phyloP scores from a whole-genome alignment of 1,139 yeast genomes.

The Arxiozyma slooffiae region DNA sequence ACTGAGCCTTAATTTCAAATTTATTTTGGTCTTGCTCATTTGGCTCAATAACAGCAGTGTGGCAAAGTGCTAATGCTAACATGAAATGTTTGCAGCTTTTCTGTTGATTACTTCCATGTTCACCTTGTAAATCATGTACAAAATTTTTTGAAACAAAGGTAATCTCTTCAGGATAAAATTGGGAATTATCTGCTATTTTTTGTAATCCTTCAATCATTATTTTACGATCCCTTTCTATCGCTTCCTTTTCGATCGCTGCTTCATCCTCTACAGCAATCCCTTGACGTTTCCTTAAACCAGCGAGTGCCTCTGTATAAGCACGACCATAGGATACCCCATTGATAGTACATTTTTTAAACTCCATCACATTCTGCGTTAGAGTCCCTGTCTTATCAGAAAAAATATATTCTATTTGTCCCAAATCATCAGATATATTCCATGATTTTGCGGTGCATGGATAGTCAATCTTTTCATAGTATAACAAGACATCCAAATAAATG shows the following conservation, averaged over 20 bases:
- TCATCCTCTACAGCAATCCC: slow-evolving; percentile 74
- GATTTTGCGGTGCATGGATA: slow-evolving; percentile 94
- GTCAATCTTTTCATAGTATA: slow-evolving; percentile 79
- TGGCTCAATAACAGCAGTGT: slow-evolving; percentile 77
- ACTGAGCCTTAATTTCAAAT: slow-evolving; percentile 75
- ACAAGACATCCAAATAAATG: slow-evolving; percentile 75
- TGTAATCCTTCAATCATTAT: slow-evolving; percentile 54
- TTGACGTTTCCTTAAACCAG: slow-evolving; percentile 80
- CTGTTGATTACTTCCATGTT: slow-evolving; percentile 47
- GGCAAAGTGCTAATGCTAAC: slow-evolving; percentile 84
- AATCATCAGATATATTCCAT: slow-evolving; percentile 94
- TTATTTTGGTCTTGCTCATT: slow-evolving; percentile 47
- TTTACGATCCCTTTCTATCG: slow-evolving; percentile 52
- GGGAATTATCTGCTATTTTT: slow-evolving; percentile 39
- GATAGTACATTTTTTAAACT: slow-evolving; percentile 85
- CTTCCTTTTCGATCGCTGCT: slow-evolving; percentile 48
- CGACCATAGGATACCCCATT: slow-evolving; percentile 79
- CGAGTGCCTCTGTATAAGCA: slow-evolving; percentile 93
- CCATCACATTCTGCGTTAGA: slow-evolving; percentile 93
- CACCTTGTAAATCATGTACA: slow-evolving; percentile 44
- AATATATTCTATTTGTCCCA: slow-evolving; percentile 92
- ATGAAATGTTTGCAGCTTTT: slow-evolving; percentile 64
- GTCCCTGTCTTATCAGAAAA: slow-evolving; percentile 98
- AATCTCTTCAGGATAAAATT: slow-evolving; percentile 50
- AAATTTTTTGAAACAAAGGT: slow-evolving; percentile 76